Conservation (phyloP, 768 basidiomycete genomes). For the Rhodocollybia butyracea region DNA sequence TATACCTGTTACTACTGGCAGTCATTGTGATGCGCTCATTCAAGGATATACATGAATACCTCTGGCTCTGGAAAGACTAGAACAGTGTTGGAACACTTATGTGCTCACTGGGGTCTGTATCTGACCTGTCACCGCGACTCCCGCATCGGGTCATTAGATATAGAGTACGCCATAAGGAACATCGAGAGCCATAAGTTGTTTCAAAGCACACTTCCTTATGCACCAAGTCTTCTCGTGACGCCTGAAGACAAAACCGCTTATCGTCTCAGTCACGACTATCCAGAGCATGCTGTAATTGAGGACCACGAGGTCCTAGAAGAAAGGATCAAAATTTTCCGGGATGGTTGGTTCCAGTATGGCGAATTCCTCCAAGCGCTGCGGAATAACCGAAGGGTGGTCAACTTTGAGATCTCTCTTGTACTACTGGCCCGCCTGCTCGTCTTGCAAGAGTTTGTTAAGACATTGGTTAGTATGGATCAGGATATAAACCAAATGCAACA, state of each 20-base stretch:
- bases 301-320: not conserved
- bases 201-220: not conserved
- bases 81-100: conserved; percentile 10
- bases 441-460: not conserved
- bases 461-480: not conserved
- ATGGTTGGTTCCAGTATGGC: not conserved
- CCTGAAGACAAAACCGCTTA: not conserved
- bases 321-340: not conserved
- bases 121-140: conserved; percentile 1
- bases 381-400: not conserved
- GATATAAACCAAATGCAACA: not conserved
- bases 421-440: not conserved
- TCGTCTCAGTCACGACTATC: not conserved
- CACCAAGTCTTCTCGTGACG: not conserved
- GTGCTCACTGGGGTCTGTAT: conserved; percentile 10
- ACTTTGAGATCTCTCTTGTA: not conserved
- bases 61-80: conserved; percentile 13
- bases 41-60: conserved; percentile 4
- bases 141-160: not conserved
- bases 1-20: not conserved
- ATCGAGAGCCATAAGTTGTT: not conserved
- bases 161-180: not conserved
- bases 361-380: not conserved
- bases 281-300: not conserved
- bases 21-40: not conserved